Evolutionary conservation across 2,329 filamentous ascomycete species (phyloP).

Genomic region (Lachnellula suecica): DNA sequence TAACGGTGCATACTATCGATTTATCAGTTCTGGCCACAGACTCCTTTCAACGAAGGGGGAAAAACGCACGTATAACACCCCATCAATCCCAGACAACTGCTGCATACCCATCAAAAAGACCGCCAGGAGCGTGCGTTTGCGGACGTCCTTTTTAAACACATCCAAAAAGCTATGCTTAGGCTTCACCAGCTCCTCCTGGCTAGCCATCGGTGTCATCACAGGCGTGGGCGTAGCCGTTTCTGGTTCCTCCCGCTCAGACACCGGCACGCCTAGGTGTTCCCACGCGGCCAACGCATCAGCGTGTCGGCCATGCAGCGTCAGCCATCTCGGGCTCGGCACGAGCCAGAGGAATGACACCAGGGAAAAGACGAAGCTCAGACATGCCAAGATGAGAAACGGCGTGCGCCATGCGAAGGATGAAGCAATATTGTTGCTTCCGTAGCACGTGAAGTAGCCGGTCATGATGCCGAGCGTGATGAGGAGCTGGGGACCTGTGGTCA

Average conservation of each 20-base stretch:
- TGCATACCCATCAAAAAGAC: constrained; percentile 59
- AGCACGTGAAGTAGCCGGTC: constrained; percentile 59
- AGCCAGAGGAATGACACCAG: constrained; percentile 40
- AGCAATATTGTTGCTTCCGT: constrained; percentile 47
- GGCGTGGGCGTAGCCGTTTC: constrained; percentile 4
- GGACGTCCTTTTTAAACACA: constrained; percentile 40
- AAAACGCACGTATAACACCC: constrained; percentile 54
- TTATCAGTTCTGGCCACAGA: neutral
- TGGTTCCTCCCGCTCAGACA: constrained; percentile 27
- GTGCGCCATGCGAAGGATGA: constrained; percentile 54
- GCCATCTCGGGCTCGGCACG: constrained; percentile 58
- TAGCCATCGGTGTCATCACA: neutral
- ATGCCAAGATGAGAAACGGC: constrained; percentile 50
- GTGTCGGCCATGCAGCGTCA: constrained; percentile 46
- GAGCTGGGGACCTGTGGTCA: constrained; percentile 54
- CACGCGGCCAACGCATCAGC: constrained; percentile 44
- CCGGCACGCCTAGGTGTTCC: constrained; percentile 24
- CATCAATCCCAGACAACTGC: constrained; percentile 62
- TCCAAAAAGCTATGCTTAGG: constrained; percentile 22
- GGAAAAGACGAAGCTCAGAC: constrained; percentile 40
- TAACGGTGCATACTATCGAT: constrained; percentile 53
- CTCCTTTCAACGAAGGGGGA: neutral
- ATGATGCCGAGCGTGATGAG: constrained; percentile 50
- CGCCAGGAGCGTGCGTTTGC: constrained; percentile 48
- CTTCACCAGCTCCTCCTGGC: constrained; percentile 5